A percentile compares a stretch with the other conserved stretches of the same genome.
These are phyloP conservation scores for Arbutus unedo DNA, from an alignment of 148 eudicot genomes.

Conservation along the genomic window DNA sequence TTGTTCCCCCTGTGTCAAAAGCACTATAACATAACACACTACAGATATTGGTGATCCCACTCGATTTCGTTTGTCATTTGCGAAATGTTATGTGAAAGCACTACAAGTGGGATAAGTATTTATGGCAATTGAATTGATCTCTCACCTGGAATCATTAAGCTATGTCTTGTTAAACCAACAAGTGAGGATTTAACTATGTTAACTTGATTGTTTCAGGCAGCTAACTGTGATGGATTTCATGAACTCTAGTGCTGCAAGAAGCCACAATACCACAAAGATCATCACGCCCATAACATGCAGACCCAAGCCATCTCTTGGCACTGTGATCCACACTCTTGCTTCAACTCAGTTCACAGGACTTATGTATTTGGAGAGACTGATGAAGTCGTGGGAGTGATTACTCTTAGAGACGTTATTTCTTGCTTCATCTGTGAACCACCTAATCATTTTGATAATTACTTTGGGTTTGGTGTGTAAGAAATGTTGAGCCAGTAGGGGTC, in stretches of 20 bases:
- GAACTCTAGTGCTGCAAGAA: constrained; percentile 38
- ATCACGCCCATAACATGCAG: constrained; percentile 70
- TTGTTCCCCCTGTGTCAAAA: not conserved
- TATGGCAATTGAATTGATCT: not conserved
- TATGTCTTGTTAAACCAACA: not conserved
- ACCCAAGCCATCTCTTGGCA: constrained; percentile 51
- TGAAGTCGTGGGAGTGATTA: constrained; percentile 73
- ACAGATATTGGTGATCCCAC: not conserved
- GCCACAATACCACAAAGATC: constrained; percentile 40
- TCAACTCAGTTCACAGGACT: constrained; percentile 68
- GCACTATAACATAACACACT: not conserved
- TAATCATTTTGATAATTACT: constrained; percentile 66
- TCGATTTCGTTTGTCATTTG: not conserved
- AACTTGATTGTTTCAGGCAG: constrained; percentile 42
- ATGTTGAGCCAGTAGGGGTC: constrained; percentile 39
- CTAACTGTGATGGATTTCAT: constrained; percentile 74
- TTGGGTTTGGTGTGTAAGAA: constrained; percentile 57
- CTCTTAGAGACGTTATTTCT: constrained; percentile 91
- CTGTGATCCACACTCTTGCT: constrained; percentile 62
- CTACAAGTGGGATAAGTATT: not conserved
- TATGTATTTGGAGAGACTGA: constrained; percentile 44
- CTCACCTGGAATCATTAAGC: not conserved
- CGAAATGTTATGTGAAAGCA: not conserved
- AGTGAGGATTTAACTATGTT: not conserved
- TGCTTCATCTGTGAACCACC: constrained; percentile 86